Conservation (phyloP, 495 filamentous ascomycete genomes). For the Aspergillus sclerotiicarbonarius region DNA sequence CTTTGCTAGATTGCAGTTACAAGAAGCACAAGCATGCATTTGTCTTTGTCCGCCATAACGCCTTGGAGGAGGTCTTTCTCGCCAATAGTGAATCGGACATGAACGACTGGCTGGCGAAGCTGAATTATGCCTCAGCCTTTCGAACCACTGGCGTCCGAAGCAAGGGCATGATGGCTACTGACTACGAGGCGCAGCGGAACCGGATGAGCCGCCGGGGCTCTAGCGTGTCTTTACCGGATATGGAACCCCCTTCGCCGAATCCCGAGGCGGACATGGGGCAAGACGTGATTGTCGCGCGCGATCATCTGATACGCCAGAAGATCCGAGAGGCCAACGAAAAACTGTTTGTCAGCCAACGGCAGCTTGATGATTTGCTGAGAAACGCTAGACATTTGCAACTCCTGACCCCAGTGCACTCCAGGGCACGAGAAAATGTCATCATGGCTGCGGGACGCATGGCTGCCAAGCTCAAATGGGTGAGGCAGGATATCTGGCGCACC, state of each 20-base stretch:
- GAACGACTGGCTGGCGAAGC: conserved; percentile 95
- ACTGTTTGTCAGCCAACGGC: conserved; percentile 65
- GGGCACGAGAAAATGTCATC: conserved; percentile 81
- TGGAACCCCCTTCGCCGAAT: conserved; percentile 47
- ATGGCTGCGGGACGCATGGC: conserved; percentile 81
- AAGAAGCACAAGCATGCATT: conserved; percentile 97
- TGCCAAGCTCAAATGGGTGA: conserved; percentile 86
- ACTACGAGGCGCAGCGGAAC: conserved; percentile 78
- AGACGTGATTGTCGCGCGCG: conserved; percentile 77
- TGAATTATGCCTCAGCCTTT: conserved; percentile 96
- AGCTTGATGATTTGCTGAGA: conserved; percentile 76
- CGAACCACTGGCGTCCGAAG: conserved; percentile 88
- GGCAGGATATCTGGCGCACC: conserved; percentile 90
- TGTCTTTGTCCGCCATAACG: conserved; percentile 82
- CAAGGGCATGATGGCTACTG: conserved; percentile 78
- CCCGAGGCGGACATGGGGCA: conserved; percentile 78
- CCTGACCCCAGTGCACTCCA: conserved; percentile 80
- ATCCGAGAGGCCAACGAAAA: conserved; percentile 83
- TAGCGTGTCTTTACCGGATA: conserved; percentile 34
- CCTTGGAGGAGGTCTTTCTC: conserved; percentile 86
- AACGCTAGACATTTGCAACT: conserved; percentile 93
- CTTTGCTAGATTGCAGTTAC: conserved; percentile 80
- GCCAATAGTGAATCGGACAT: conserved; percentile 86
- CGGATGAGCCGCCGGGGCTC: conserved; percentile 71
- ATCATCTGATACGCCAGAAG: conserved; percentile 76